A percentile compares a stretch with the other conserved stretches of the same genome.
Evolutionary conservation across 2,329 filamentous ascomycete genomes (phyloP).

Genomic region (Alternaria alternata): DNA sequence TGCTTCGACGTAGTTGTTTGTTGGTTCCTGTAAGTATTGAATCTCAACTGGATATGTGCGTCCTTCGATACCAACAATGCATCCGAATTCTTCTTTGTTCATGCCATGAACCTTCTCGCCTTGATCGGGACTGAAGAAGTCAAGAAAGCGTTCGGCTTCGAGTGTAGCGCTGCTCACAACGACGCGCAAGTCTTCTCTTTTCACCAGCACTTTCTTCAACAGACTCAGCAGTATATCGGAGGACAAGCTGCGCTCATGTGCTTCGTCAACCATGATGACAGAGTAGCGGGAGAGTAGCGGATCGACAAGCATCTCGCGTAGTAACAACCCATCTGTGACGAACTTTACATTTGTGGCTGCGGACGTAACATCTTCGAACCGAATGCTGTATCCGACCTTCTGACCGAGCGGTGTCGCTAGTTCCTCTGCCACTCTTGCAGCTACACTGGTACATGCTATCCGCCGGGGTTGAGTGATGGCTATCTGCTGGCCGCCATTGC

Average conservation of each 20-base stretch:
- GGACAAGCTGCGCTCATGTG: constrained; percentile 91
- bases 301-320: constrained; percentile 92
- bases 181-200: constrained; percentile 81
- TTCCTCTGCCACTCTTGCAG: constrained; percentile 76
- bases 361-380: constrained; percentile 90
- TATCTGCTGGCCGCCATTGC: constrained; percentile 79
- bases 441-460: constrained; percentile 41
- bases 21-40: constrained; percentile 78
- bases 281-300: constrained; percentile 90
- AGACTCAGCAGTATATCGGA: constrained; percentile 90
- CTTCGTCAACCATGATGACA: constrained; percentile 97
- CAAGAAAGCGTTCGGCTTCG: constrained; percentile 84
- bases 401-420: constrained; percentile 85
- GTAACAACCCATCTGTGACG: constrained; percentile 88
- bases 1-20: constrained; percentile 86
- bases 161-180: constrained; percentile 93
- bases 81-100: constrained; percentile 57
- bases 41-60: constrained; percentile 88
- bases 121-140: constrained; percentile 72
- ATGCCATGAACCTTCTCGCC: constrained; percentile 48
- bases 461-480: constrained; percentile 75
- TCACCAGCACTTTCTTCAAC: constrained; percentile 86
- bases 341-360: constrained; percentile 90
- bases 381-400: constrained; percentile 87
- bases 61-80: constrained; percentile 85